A percentile compares a stretch with the other conserved stretches of the same genome.
Evolutionary conservation across 2,329 filamentous ascomycete genomes (phyloP).

Genomic region (Zasmidium citrigriseum): DNA sequence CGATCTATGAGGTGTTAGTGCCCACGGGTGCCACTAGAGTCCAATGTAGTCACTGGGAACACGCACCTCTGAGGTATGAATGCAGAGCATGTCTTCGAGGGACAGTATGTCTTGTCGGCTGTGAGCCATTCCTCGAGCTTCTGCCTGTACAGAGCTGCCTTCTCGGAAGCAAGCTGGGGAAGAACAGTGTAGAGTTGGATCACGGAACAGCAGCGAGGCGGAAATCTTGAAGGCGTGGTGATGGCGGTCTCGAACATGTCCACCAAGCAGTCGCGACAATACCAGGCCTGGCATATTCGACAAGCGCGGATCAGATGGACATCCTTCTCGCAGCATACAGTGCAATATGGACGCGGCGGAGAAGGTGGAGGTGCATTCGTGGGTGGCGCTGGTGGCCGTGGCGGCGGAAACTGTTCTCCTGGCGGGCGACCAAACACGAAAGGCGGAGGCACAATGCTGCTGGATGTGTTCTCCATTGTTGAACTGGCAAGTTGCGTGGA

Average conservation of each 20-base stretch:
- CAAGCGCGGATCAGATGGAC: slow-evolving; percentile 34
- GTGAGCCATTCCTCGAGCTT: slow-evolving; percentile 53
- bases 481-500: too few species aligned
- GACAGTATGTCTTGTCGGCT: slow-evolving; percentile 51
- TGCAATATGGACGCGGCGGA: slow-evolving; percentile 20
- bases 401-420: too few species aligned
- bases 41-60: slow-evolving; percentile 11
- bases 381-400: not conserved
- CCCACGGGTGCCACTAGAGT: not conserved
- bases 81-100: slow-evolving; percentile 48
- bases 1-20: not conserved
- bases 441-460: too few species aligned
- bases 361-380: not conserved
- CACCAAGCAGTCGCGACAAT: slow-evolving; percentile 41
- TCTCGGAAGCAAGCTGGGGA: slow-evolving; percentile 37
- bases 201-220: slow-evolving; percentile 44
- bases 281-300: slow-evolving; percentile 31
- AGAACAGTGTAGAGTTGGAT: slow-evolving; percentile 46
- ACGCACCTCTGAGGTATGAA: slow-evolving; percentile 46
- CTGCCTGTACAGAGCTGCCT: slow-evolving; percentile 40
- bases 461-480: too few species aligned
- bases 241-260: slow-evolving; percentile 44
- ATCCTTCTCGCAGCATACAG: slow-evolving; percentile 27
- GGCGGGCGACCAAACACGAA: too few species aligned
- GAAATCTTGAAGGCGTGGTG: slow-evolving; percentile 44